phyloP scores from a whole-genome alignment of 2,329 filamentous ascomycete species.

The Sclerotinia glacialis region DNA sequence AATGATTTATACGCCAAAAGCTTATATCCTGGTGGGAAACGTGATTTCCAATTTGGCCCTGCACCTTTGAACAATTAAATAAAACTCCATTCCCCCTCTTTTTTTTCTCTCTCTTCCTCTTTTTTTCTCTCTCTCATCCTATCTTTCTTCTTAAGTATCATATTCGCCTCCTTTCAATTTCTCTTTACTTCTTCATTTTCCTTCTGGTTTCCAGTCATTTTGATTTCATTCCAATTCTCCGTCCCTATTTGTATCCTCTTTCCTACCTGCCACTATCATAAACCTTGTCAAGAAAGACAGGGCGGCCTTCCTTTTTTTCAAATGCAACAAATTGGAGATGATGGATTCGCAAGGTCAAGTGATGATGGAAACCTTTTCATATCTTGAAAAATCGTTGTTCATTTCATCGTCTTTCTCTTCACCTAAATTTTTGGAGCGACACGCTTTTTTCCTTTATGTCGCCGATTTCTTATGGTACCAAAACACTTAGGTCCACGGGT shows the following conservation, averaged over 20 bases:
- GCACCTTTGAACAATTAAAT: constrained; percentile 24
- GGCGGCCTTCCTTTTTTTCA: constrained; percentile 5
- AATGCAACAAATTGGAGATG: background rate
- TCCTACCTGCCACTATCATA: constrained; percentile 5
- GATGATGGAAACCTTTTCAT: background rate
- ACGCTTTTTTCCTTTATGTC: background rate
- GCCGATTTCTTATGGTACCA: background rate
- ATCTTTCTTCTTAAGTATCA: background rate
- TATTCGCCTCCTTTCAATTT: background rate
- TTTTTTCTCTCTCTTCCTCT: constrained; percentile 11
- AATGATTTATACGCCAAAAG: constrained; percentile 13
- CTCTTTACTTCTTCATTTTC: constrained; percentile 15
- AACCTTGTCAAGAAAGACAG: constrained; percentile 3
- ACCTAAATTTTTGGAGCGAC: background rate
- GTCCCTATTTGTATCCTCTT: background rate
- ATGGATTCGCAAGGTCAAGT: background rate
- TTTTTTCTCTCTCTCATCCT: constrained; percentile 19
- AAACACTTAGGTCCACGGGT: background rate
- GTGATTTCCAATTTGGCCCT: constrained; percentile 20
- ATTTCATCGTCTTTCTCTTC: background rate
- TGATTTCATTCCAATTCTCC: constrained; percentile 3
- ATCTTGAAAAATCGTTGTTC: background rate
- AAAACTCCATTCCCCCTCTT: constrained; percentile 27
- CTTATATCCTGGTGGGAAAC: constrained; percentile 17
- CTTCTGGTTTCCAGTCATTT: constrained; percentile 18